Evolutionary conservation across 495 filamentous ascomycete genomes (phyloP).

Genomic region (Aspergillus panamensis): DNA sequence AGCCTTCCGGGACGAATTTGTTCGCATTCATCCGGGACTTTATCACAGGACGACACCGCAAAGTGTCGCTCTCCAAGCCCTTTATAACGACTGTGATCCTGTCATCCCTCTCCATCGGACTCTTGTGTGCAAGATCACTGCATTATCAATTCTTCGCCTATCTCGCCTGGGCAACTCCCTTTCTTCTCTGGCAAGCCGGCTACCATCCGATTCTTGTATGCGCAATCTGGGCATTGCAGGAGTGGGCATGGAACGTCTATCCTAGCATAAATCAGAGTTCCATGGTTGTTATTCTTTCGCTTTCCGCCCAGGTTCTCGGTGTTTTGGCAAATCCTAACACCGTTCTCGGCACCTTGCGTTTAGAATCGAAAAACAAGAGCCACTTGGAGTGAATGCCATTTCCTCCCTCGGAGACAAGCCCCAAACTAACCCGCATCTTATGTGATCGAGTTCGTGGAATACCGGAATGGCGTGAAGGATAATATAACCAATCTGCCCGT

Average conservation of each 20-base stretch:
- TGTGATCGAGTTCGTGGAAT: not conserved
- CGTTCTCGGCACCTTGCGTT: slow-evolving; percentile 19
- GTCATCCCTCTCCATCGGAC: slow-evolving; percentile 74
- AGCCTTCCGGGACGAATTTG: slow-evolving; percentile 46
- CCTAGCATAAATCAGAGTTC: slow-evolving; percentile 86
- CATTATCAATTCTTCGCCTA: slow-evolving; percentile 98
- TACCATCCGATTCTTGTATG: slow-evolving; percentile 70
- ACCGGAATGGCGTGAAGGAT: not conserved
- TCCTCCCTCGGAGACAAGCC: not conserved
- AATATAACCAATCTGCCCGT: not conserved
- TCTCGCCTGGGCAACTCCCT: slow-evolving; percentile 87
- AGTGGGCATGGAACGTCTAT: slow-evolving; percentile 96
- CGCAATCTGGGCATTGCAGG: slow-evolving; percentile 75
- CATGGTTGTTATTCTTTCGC: slow-evolving; percentile 64
- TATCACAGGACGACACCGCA: slow-evolving; percentile 51
- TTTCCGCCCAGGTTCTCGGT: slow-evolving; percentile 60
- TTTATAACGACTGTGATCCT: slow-evolving; percentile 79
- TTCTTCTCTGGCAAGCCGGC: slow-evolving; percentile 80
- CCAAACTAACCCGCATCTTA: not conserved
- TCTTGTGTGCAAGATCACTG: slow-evolving; percentile 85
- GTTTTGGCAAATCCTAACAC: slow-evolving; percentile 27
- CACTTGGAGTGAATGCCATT: slow-evolving; percentile 24
- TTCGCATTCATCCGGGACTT: slow-evolving; percentile 49
- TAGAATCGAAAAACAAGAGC: slow-evolving; percentile 17
- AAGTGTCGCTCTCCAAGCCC: slow-evolving; percentile 59